These are phyloP conservation scores for Annulohypoxylon stygium DNA, from an alignment of 495 filamentous ascomycete species.

Conservation along the genomic window DNA sequence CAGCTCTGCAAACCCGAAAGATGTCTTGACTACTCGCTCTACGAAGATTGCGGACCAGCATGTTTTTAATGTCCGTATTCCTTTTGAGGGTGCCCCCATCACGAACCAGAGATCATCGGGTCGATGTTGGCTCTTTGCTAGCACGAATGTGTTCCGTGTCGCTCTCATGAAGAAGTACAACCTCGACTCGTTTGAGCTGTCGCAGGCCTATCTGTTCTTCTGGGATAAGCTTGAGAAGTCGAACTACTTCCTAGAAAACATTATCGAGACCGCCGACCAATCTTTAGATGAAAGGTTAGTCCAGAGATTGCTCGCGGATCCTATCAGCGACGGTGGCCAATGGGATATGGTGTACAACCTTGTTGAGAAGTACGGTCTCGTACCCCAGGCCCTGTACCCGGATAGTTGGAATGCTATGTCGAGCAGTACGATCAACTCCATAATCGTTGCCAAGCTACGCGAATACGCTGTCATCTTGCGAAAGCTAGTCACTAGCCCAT, in stretches of 20 bases:
- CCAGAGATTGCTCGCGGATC: constrained; percentile 72
- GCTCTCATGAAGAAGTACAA: constrained; percentile 84
- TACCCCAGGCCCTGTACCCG: constrained; percentile 83
- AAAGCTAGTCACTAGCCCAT: constrained; percentile 55
- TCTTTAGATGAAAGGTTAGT: constrained; percentile 77
- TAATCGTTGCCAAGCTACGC: constrained; percentile 88
- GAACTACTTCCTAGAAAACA: constrained; percentile 87
- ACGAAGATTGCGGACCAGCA: constrained; percentile 75
- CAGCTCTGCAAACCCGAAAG: constrained; percentile 65
- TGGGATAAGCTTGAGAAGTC: constrained; percentile 95
- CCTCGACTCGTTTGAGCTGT: constrained; percentile 81
- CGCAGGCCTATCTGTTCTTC: constrained; percentile 91
- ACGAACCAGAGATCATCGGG: constrained; percentile 85
- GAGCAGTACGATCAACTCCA: constrained; percentile 74
- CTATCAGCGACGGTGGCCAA: constrained; percentile 86
- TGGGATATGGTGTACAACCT: constrained; percentile 95
- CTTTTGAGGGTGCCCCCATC: constrained; percentile 83
- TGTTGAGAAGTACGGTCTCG: constrained; percentile 85
- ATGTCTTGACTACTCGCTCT: constrained; percentile 68
- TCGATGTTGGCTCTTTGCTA: constrained; percentile 90
- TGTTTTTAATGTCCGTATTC: constrained; percentile 84
- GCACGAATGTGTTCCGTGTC: constrained; percentile 87
- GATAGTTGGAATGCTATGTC: constrained; percentile 82
- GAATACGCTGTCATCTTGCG: constrained; percentile 80
- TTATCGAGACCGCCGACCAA: constrained; percentile 77